phyloP scores from a whole-genome alignment of 192 early-diverging fungal species.

The Chytriomyces hyalinus region DNA sequence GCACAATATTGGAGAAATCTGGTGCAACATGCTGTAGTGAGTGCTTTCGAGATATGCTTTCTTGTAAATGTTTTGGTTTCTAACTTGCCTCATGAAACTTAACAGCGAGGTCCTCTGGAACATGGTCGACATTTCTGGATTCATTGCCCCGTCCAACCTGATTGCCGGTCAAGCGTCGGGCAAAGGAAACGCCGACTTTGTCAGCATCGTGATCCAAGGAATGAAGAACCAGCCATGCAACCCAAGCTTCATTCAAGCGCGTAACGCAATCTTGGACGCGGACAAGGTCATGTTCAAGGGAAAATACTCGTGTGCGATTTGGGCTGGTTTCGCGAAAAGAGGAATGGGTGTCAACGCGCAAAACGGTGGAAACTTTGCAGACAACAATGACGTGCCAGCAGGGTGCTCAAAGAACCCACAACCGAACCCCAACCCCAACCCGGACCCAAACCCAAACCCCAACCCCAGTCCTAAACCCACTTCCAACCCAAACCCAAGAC shows the following conservation, averaged over 20 bases:
- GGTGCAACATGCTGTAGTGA: constrained; percentile 51
- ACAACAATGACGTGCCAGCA: constrained; percentile 36
- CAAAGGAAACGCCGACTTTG: constrained; percentile 41
- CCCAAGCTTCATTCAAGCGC: constrained; percentile 54
- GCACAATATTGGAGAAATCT: constrained; percentile 66
- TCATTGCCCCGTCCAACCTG: constrained; percentile 13
- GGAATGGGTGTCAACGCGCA: constrained; percentile 69
- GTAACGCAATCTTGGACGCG: constrained; percentile 53
- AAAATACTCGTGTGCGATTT: constrained; percentile 48
- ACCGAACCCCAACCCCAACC: neutral
- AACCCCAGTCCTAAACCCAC: neutral
- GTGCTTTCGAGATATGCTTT: neutral
- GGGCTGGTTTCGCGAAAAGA: constrained; percentile 78
- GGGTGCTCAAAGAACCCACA: neutral
- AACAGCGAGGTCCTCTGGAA: constrained; percentile 73
- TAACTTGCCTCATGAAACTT: constrained; percentile 52
- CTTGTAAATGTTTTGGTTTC: neutral
- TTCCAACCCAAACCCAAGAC: neutral
- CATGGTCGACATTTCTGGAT: constrained; percentile 50
- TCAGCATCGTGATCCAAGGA: constrained; percentile 53
- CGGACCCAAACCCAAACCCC: neutral
- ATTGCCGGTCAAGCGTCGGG: constrained; percentile 34
- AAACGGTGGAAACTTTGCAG: constrained; percentile 8
- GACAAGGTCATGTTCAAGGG: constrained; percentile 44
- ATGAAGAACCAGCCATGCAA: constrained; percentile 59